phyloP scores from a whole-genome alignment of 2,329 filamentous ascomycete genomes.

The Penicillium sp. region DNA sequence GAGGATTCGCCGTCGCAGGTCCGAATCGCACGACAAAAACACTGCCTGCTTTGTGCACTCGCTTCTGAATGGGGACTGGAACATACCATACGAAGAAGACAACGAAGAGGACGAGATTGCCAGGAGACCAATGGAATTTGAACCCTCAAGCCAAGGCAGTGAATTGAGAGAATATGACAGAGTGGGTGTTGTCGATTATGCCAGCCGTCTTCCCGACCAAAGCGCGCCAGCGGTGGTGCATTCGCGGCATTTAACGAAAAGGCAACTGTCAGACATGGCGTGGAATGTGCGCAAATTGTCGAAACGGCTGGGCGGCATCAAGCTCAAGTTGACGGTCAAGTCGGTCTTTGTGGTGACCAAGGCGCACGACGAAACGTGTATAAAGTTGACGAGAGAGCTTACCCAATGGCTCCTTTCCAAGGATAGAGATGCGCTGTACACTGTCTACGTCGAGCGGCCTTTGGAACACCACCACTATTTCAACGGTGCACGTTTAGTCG shows the following conservation, averaged over 20 bases:
- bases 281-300: conserved; percentile 90
- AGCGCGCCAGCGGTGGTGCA: conserved; percentile 45
- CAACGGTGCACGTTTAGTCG: conserved; percentile 64
- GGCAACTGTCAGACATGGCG: conserved; percentile 93
- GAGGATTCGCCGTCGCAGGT: conserved; percentile 32
- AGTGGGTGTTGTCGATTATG: conserved; percentile 24
- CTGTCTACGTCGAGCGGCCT: conserved; percentile 75
- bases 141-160: background rate
- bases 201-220: conserved; percentile 19
- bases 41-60: conserved; percentile 62
- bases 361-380: conserved; percentile 76
- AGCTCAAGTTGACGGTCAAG: conserved; percentile 74
- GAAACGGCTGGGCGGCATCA: conserved; percentile 77
- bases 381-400: conserved; percentile 72
- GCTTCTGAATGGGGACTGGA: conserved; percentile 45
- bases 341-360: conserved; percentile 89
- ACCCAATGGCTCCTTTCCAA: conserved; percentile 74
- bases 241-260: conserved; percentile 84
- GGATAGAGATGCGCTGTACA: conserved; percentile 65
- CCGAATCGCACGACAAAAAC: conserved; percentile 29
- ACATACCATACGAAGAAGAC: conserved; percentile 16
- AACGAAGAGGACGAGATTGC: conserved; percentile 12
- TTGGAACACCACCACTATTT: conserved; percentile 70
- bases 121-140: conserved; percentile 6
- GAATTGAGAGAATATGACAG: conserved; percentile 18